phyloP scores from a whole-genome alignment of 208 protist species.

The Acanthamoeba sp. region DNA sequence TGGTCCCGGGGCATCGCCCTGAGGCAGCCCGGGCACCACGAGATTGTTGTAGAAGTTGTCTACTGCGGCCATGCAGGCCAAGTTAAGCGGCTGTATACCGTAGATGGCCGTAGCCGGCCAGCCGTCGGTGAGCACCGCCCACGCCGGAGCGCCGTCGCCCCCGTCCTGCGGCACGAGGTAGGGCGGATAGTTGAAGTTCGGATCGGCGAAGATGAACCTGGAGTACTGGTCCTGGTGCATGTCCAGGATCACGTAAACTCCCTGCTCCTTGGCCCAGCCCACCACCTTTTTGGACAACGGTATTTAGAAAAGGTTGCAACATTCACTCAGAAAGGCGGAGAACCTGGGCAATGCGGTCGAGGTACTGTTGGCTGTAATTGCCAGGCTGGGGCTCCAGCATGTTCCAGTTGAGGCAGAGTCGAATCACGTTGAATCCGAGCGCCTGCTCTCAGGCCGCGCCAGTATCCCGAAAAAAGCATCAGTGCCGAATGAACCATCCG shows the following conservation, averaged over 20 bases:
- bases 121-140: not conserved
- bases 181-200: not conserved
- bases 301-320: no score
- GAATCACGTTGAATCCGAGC: not conserved
- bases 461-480: no score
- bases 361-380: conserved; percentile 21
- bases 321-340: not conserved
- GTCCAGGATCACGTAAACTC: not conserved
- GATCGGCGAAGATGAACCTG: not conserved
- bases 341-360: conserved; percentile 22
- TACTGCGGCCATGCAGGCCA: not conserved
- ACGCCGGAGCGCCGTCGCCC: not conserved
- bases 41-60: conserved; percentile 31
- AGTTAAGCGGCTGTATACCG: not conserved
- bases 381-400: not conserved
- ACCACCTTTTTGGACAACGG: not conserved
- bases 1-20: conserved; percentile 22
- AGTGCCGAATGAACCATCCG: no score
- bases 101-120: not conserved
- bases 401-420: conserved; percentile 32
- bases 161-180: not conserved
- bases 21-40: not conserved
- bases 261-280: conserved; percentile 25
- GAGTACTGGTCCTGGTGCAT: conserved; percentile 65
- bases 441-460: not conserved